Evolutionary conservation across 306 rosid species (phyloP), one percentile per base, ranked within the genome.

Genomic region (Bauhinia variegata): DNA sequence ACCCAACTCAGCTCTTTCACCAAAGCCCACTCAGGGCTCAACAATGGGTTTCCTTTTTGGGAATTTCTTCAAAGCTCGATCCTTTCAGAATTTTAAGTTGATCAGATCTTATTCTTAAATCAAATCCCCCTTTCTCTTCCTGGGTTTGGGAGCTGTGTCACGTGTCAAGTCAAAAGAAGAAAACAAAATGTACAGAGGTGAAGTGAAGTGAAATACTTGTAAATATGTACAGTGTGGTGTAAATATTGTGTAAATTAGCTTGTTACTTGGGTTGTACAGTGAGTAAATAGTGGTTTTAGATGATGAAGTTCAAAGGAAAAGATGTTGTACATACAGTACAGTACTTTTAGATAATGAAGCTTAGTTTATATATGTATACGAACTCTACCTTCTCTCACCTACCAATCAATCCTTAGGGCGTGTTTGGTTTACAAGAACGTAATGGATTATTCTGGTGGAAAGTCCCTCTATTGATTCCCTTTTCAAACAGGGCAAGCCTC

Each of bases 31-130:
- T 38, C 81, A 63, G 60, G 85, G 75, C 48, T 84, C 87, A 16
- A 77, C 80, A 31, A 82, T 82, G 33, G 87, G 96, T 33, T 86
- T 80, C 70, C 85, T 89, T 68, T 83, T 89, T 0, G 91, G 95
- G 53, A 87, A 70, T 68, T 79, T 89, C 51, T 87, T 92, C 75
- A 87, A 88, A 78, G 82, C 88, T 62, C 79, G 88, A 78, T 85
- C 77, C 74, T 81, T 87, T 57, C 95, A 92, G 74, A 79, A 63
- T 81, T 84, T 82, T 72, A 87, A 87, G 63, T 51, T 82, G 82
- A 70, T 89, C 79, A 86, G 88, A 83, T 87, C 96, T 47, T 89
- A 86, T 75, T 84, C 96, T 54, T 93, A 63, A 79, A 60, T 38
- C n/a, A n/a, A n/a, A n/a, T 73, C 70, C 42, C 55, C 70, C 72